These are phyloP conservation scores for Sclerotinia minor DNA, from an alignment of 2,329 filamentous ascomycete species.

Conservation along the genomic window DNA sequence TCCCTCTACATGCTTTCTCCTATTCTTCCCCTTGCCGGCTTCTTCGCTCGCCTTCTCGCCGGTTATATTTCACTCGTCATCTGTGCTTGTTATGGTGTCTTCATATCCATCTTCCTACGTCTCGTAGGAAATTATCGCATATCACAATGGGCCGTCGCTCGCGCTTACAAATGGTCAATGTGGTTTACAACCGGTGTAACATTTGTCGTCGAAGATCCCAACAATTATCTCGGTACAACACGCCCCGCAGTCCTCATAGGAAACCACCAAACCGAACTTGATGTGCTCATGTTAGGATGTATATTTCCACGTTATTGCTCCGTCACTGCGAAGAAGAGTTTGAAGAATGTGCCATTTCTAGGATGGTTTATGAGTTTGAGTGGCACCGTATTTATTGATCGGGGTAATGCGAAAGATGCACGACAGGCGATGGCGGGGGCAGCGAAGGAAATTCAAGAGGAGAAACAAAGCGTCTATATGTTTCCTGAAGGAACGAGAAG, in stretches of 20 bases:
- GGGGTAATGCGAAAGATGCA: conserved; percentile 78
- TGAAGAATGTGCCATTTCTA: conserved; percentile 78
- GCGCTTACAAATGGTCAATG: conserved; percentile 81
- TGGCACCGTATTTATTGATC: conserved; percentile 93
- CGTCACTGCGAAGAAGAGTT: conserved; percentile 85
- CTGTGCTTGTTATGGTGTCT: conserved; percentile 70
- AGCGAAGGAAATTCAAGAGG: conserved; percentile 71
- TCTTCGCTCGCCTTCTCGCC: conserved; percentile 67
- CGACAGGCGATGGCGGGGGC: conserved; percentile 83
- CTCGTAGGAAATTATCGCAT: conserved; percentile 70
- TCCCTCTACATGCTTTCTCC: conserved; percentile 64
- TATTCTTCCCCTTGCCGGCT: conserved; percentile 60
- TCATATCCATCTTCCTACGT: conserved; percentile 71
- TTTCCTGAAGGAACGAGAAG: conserved; percentile 92
- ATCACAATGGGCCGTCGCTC: conserved; percentile 81
- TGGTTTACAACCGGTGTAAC: conserved; percentile 70
- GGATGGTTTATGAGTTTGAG: conserved; percentile 93
- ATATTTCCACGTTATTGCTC: conserved; percentile 91
- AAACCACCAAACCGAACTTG: conserved; percentile 95
- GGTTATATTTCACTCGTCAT: conserved; percentile 62
- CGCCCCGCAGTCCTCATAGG: conserved; percentile 88
- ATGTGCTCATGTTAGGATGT: conserved; percentile 85
- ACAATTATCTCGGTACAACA: conserved; percentile 53
- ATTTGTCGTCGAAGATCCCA: conserved; percentile 71
- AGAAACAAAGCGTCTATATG: conserved; percentile 78